Percentiles rank a stretch among this genome's conserved stretches.
These are phyloP conservation scores for Scytalidium lignicola DNA, from an alignment of 2,329 filamentous ascomycete genomes.

Conservation along the genomic window DNA sequence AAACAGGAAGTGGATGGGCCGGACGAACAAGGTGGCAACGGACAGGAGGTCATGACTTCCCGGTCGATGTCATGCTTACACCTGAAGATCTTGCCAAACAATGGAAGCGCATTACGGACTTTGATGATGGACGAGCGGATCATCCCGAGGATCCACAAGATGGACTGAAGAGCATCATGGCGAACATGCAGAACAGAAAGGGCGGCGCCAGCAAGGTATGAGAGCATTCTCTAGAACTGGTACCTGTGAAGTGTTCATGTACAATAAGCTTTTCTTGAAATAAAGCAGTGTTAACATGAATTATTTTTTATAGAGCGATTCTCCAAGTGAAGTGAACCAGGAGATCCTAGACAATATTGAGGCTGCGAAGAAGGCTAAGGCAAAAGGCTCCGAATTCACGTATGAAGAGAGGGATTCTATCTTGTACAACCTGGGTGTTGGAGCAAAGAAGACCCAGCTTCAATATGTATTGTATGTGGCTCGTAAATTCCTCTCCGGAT, in stretches of 20 bases:
- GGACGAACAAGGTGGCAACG: constrained; percentile 94
- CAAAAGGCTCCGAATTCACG: constrained; percentile 69
- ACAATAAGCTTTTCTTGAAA: constrained; percentile 9
- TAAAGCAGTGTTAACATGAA: constrained; percentile 18
- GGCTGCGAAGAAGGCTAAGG: constrained; percentile 65
- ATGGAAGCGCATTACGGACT: constrained; percentile 77
- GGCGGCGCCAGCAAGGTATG: constrained; percentile 53
- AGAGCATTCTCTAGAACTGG: constrained; percentile 21
- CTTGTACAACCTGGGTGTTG: constrained; percentile 92
- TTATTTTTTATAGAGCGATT: constrained; percentile 18
- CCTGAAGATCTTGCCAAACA: constrained; percentile 76
- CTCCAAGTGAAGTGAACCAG: constrained; percentile 40
- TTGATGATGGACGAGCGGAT: constrained; percentile 82
- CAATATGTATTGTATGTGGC: constrained; percentile 66
- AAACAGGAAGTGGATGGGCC: constrained; percentile 92
- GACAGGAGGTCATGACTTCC: constrained; percentile 84
- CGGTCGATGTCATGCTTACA: constrained; percentile 73
- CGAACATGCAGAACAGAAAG: constrained; percentile 77
- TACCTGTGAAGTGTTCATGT: constrained; percentile 17
- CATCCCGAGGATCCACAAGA: constrained; percentile 76
- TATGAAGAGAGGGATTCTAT: constrained; percentile 86
- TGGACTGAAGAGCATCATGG: constrained; percentile 71
- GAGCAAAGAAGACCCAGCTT: constrained; percentile 85
- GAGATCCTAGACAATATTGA: constrained; percentile 72
- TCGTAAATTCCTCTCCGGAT: not conserved